Percentiles rank a stretch among this genome's conserved stretches.
phyloP scores from a whole-genome alignment of 768 basidiomycete species.

The Panellus pusillus region DNA sequence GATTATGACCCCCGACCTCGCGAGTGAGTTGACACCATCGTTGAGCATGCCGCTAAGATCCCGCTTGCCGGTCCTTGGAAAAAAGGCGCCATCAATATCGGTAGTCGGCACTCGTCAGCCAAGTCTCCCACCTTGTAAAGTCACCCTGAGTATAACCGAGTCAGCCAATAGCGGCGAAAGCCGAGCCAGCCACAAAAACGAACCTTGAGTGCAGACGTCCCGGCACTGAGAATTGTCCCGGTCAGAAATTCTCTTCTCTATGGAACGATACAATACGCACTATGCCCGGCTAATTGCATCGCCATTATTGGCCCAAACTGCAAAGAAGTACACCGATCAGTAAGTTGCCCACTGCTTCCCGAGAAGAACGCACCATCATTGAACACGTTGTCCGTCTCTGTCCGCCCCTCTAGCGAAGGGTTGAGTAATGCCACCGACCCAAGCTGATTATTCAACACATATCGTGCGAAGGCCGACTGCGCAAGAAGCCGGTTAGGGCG shows the following conservation, averaged over 20 bases:
- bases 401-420: conserved; percentile 49
- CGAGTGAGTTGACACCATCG: conserved; percentile 93
- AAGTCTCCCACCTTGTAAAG: conserved; percentile 66
- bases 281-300: conserved; percentile 91
- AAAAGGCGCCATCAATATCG: conserved; percentile 7
- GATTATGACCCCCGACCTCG: conserved; percentile 49
- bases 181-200: conserved; percentile 24
- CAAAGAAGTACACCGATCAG: not conserved
- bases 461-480: conserved; percentile 88
- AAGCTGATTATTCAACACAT: conserved; percentile 74
- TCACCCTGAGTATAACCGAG: conserved; percentile 56
- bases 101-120: not conserved
- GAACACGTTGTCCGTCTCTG: conserved; percentile 71
- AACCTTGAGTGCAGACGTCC: conserved; percentile 94
- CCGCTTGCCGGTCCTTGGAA: conserved; percentile 85
- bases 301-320: conserved; percentile 98
- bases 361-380: conserved; percentile 59
- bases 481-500: not conserved
- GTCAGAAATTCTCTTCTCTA: not conserved
- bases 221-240: conserved; percentile 57
- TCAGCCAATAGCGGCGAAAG: conserved; percentile 6
- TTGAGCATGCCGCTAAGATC: conserved; percentile 90
- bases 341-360: not conserved
- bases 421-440: conserved; percentile 69
- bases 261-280: conserved; percentile 42